Evolutionary conservation across 1,284 basidiomycete species (phyloP).

Genomic region (Ceratobasidium papillatum): DNA sequence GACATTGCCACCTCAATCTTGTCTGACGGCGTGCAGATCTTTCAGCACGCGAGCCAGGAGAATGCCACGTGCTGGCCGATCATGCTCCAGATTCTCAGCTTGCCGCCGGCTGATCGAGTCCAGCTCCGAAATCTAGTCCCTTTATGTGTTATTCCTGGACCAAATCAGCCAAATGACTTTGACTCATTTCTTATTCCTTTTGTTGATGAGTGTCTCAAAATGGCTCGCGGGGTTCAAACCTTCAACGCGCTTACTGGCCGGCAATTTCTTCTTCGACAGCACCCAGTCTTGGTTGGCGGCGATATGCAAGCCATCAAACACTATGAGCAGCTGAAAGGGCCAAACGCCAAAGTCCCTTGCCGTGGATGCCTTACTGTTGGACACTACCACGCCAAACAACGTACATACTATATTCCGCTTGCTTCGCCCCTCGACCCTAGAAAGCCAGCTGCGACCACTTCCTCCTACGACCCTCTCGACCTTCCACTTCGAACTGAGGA

Average conservation of each 20-base stretch:
- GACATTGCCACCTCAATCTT: too few species aligned
- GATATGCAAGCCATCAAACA: conserved; percentile 57
- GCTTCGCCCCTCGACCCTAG: conserved; percentile 31
- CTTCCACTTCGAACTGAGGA: conserved; percentile 44
- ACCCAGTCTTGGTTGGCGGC: conserved; percentile 56
- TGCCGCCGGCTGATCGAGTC: too few species aligned
- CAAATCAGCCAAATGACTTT: too few species aligned
- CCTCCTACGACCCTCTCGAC: conserved; percentile 43
- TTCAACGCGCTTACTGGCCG: neutral
- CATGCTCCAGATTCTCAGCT: too few species aligned
- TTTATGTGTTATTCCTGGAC: too few species aligned
- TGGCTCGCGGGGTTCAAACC: too few species aligned
- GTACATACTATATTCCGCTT: conserved; percentile 51
- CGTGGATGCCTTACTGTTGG: conserved; percentile 50
- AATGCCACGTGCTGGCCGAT: too few species aligned
- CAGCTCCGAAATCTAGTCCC: too few species aligned
- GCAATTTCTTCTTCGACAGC: conserved; percentile 44
- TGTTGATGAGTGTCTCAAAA: too few species aligned
- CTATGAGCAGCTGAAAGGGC: conserved; percentile 50
- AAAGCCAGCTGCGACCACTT: neutral
- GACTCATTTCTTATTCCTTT: too few species aligned
- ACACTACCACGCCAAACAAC: conserved; percentile 45
- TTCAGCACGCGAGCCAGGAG: too few species aligned
- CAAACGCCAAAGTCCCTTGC: conserved; percentile 50
- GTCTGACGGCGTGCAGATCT: too few species aligned